phyloP scores from a whole-genome alignment of 2,329 filamentous ascomycete genomes.

The Aspergillus phoenicis region DNA sequence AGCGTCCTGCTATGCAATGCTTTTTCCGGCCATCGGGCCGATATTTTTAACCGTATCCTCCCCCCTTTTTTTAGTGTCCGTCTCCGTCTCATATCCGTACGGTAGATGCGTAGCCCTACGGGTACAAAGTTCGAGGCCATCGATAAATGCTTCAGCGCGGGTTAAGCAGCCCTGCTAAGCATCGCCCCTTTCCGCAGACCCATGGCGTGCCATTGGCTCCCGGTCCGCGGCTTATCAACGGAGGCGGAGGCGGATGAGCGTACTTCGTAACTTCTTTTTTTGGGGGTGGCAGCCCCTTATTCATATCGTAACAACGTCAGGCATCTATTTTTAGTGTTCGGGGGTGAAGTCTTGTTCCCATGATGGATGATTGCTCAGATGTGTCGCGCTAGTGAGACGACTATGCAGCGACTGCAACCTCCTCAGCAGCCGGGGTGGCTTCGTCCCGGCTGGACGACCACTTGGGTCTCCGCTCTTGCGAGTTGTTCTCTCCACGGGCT shows the following conservation, averaged over 20 bases:
- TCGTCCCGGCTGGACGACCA: slow-evolving; percentile 22
- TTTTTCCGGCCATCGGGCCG: neutral
- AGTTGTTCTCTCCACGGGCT: slow-evolving; percentile 43
- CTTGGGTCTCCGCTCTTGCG: slow-evolving; percentile 30
- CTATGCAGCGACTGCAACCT: slow-evolving; percentile 13
- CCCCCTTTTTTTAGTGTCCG: neutral
- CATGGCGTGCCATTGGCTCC: neutral
- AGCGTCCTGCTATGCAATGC: neutral
- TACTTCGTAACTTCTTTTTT: slow-evolving; percentile 8
- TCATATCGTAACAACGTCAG: slow-evolving; percentile 10
- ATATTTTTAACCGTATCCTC: neutral
- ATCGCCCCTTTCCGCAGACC: neutral
- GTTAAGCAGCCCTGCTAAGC: neutral
- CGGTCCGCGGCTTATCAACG: neutral
- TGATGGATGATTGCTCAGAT: neutral
- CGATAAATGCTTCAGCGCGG: neutral
- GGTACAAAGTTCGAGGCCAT: neutral
- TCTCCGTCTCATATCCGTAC: neutral
- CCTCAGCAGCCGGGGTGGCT: slow-evolving; percentile 6
- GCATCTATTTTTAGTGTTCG: slow-evolving; percentile 4
- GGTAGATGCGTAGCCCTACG: neutral
- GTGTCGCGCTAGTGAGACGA: neutral
- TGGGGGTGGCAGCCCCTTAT: slow-evolving; percentile 4
- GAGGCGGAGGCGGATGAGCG: neutral
- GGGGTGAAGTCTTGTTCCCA: neutral